A percentile compares a stretch with the other conserved stretches of the same genome.
phyloP scores from a whole-genome alignment of 2,329 filamentous ascomycete genomes.

The Xylaria sp. region DNA sequence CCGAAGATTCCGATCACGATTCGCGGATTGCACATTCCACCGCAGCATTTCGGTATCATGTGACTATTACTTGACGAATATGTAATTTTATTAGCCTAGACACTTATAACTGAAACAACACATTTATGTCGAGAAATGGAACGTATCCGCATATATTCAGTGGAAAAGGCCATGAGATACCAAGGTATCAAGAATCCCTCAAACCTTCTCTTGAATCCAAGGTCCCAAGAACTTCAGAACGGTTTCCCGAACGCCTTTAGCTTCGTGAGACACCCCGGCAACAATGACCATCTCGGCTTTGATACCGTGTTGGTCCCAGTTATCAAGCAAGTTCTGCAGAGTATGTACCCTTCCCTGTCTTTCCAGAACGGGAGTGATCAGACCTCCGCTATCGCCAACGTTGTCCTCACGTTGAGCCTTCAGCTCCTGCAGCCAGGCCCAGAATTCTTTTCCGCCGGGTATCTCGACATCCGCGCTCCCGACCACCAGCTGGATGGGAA shows the following conservation, averaged over 20 bases:
- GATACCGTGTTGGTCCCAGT: slow-evolving; percentile 29
- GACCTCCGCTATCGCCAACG: background rate
- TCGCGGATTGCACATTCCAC: no score
- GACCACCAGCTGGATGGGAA: slow-evolving; percentile 28
- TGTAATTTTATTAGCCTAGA: no score
- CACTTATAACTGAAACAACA: no score
- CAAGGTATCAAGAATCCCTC: background rate
- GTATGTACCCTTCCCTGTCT: slow-evolving; percentile 16
- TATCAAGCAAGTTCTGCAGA: slow-evolving; percentile 13
- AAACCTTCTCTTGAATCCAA: slow-evolving; percentile 1
- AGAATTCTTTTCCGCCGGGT: slow-evolving; percentile 28
- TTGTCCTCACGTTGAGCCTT: slow-evolving; percentile 1
- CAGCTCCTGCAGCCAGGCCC: slow-evolving; percentile 23
- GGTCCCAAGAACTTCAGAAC: slow-evolving; percentile 15
- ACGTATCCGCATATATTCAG: no score
- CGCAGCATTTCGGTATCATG: no score
- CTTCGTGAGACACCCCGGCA: slow-evolving; percentile 27
- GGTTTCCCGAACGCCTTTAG: slow-evolving; percentile 14
- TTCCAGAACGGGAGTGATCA: slow-evolving; percentile 4
- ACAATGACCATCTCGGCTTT: slow-evolving; percentile 27
- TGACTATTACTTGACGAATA: no score
- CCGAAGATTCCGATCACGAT: no score
- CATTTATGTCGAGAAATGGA: no score
- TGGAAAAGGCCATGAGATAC: no score
- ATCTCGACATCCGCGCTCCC: slow-evolving; percentile 25